These are phyloP conservation scores for Nakataea oryzae DNA, from an alignment of 2,329 filamentous ascomycete species.

Conservation along the genomic window DNA sequence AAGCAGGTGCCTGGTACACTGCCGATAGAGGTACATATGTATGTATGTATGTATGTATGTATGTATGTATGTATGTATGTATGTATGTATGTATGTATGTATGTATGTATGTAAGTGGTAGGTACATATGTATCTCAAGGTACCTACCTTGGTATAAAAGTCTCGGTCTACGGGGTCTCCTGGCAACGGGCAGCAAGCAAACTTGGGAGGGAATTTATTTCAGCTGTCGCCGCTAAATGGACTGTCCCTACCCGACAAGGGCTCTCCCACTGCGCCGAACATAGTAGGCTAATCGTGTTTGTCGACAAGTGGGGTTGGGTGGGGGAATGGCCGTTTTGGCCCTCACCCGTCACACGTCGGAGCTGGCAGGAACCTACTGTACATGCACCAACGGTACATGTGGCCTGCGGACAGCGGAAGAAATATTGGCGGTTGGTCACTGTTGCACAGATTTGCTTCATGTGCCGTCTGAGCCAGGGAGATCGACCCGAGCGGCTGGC, in stretches of 20 bases:
- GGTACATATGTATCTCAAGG: background rate
- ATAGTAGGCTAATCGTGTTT: background rate
- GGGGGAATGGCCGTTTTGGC: background rate
- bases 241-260: no score
- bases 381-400: background rate
- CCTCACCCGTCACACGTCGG: background rate
- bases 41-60: background rate
- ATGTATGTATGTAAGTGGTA: no score
- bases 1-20: conserved; percentile 2
- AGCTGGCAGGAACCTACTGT: no score
- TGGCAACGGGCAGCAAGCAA: no score
- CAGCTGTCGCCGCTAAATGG: no score
- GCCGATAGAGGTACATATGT: background rate
- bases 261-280: no score
- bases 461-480: background rate
- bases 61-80: background rate
- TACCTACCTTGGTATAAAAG: no score
- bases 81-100: background rate
- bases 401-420: background rate
- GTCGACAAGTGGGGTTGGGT: background rate
- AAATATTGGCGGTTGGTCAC: background rate
- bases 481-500: background rate
- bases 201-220: no score
- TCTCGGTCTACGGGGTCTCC: no score
- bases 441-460: background rate